Base-by-base conservation (phyloP, 2,329 filamentous ascomycete species). In the Sordariomycetes sp. region DNA sequence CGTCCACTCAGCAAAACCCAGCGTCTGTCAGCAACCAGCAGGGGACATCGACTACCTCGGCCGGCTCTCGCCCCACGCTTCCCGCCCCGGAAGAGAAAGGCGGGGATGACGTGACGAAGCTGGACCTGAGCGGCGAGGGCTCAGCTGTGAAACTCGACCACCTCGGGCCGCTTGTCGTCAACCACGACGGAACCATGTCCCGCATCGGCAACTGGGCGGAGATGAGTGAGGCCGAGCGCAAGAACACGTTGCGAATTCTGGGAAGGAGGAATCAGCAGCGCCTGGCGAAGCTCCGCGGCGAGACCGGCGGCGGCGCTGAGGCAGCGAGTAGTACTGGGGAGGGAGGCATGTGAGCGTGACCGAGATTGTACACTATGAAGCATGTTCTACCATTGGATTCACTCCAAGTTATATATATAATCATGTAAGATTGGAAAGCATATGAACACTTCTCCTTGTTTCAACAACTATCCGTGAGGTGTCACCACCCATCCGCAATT, bases 151-250 rank as follows among this genome's bases (percentile, higher is more conserved):
- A 77, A 54, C 77, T 90, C 10, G 85, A 89, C 65, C 77, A 81
- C 60, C 72, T 90, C 25, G 87, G 87, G 0, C 87, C 87, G 1
- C 74, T 90, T 63, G 86, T 91, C 1, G 82, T 90, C 57, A 87
- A 89, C 67, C 73, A 75, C 60, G 85, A 91, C 68, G 87, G 87
- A 22, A 84, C 84, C 10, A 68, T 90, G 62, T 83, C 82, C 58
- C 78, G 86, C 36, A 87, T 91, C 63, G 71, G 77, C 39, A 90
- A 91, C 68, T 91, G 87, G 87, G 74, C 72, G 10, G 73, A 83
- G 61, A 89, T 90, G 87, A 78, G 79, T 2, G 80, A 82, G 28
- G 75, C 82, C 7, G 87, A 90, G 74, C 76, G 74, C 66, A 70
- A 79, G 66, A 87, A 82, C 64, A 88, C 86, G 42, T 62, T 90